These are phyloP conservation scores for Murraya koenigii DNA, from an alignment of 345 rosid genomes.

Conservation along the genomic window DNA sequence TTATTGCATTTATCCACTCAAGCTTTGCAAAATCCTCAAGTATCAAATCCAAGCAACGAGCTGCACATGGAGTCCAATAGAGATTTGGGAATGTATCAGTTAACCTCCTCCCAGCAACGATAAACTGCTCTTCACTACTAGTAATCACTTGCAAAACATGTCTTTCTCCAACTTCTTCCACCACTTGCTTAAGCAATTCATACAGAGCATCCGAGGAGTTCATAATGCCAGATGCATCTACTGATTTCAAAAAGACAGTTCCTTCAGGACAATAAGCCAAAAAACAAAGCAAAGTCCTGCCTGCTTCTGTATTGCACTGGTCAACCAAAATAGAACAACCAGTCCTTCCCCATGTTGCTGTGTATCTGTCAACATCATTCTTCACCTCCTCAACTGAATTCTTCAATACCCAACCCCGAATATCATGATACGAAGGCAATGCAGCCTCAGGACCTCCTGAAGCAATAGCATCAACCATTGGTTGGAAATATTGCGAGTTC, in stretches of 20 bases:
- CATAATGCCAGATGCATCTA: constrained; percentile 53
- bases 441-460: constrained; percentile 47
- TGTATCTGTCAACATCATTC: constrained; percentile 41
- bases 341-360: constrained; percentile 53
- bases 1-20: constrained; percentile 59
- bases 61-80: constrained; percentile 91
- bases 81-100: constrained; percentile 67
- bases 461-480: constrained; percentile 59
- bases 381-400: constrained; percentile 68
- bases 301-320: constrained; percentile 49
- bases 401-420: constrained; percentile 72
- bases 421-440: constrained; percentile 57
- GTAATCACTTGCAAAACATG: constrained; percentile 88
- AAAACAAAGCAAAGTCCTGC: constrained; percentile 49
- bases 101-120: constrained; percentile 57
- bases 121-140: constrained; percentile 52
- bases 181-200: constrained; percentile 61
- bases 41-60: constrained; percentile 64
- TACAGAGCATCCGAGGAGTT: constrained; percentile 53
- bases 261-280: constrained; percentile 63
- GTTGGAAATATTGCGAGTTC: constrained; percentile 69
- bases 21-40: constrained; percentile 68
- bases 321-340: constrained; percentile 83
- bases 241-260: constrained; percentile 60
- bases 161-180: constrained; percentile 72